Evolutionary conservation across 305 asterid genomes (phyloP).

Genomic region (Ajuga reptans): DNA sequence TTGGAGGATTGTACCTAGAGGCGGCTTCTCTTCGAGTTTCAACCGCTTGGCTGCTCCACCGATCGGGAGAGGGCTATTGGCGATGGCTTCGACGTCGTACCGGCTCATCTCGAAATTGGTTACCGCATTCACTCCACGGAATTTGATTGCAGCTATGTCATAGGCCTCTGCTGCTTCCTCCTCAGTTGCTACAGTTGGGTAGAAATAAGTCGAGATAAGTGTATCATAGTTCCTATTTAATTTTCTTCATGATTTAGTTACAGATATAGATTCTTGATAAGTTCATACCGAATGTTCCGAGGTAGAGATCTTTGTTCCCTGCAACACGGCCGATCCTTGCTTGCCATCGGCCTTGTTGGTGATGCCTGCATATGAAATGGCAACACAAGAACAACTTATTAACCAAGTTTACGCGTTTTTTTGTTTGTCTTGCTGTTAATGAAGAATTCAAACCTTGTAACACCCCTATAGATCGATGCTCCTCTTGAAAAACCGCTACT

Average conservation of each 20-base stretch:
- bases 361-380: slow-evolving; percentile 55
- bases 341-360: slow-evolving; percentile 98
- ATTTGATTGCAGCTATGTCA: slow-evolving; percentile 95
- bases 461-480: slow-evolving; percentile 88
- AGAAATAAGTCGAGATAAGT: background rate
- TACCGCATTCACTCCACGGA: slow-evolving; percentile 81
- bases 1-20: slow-evolving; percentile 24
- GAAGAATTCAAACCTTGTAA: slow-evolving; percentile 50
- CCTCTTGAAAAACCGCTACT: slow-evolving; percentile 96
- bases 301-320: slow-evolving; percentile 85
- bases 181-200: slow-evolving; percentile 59
- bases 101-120: slow-evolving; percentile 94
- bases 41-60: slow-evolving; percentile 82
- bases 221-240: too few relatives aligned
- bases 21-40: slow-evolving; percentile 57
- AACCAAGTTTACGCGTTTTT: background rate
- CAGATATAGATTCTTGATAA: background rate
- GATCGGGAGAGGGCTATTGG: slow-evolving; percentile 77
- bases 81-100: slow-evolving; percentile 71
- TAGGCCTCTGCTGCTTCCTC: slow-evolving; percentile 99
- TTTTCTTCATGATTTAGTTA: too few relatives aligned
- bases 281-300: slow-evolving; percentile 78
- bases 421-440: background rate
- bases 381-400: background rate
- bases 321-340: slow-evolving; percentile 98